Evolutionary conservation across 2,329 filamentous ascomycete species (phyloP).

Genomic region (Leptographium procerum): DNA sequence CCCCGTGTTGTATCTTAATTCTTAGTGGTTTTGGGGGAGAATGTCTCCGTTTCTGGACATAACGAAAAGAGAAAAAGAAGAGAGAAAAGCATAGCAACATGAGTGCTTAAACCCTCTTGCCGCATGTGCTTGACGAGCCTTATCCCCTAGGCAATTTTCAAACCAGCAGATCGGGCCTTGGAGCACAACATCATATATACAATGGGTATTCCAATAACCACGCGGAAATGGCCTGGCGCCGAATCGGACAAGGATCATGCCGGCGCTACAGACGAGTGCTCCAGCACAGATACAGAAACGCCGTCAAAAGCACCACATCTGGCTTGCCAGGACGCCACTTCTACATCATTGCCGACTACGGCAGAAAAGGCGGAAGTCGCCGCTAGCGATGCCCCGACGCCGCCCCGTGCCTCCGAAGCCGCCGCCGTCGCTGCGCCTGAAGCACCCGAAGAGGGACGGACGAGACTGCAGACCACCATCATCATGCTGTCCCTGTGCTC

Average conservation of each 20-base stretch:
- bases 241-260: too few relatives aligned
- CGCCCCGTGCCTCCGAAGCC: neutral
- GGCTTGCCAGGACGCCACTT: neutral
- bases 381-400: neutral
- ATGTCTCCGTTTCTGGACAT: neutral
- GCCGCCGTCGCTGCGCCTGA: neutral
- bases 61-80: neutral
- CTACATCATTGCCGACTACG: neutral
- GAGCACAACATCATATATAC: too few relatives aligned
- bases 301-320: neutral
- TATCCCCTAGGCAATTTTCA: neutral
- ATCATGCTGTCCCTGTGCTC: constrained; percentile 28
- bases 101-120: neutral
- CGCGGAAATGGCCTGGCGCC: neutral
- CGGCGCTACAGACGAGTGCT: neutral
- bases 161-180: neutral
- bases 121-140: neutral
- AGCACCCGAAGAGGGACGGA: constrained; percentile 18
- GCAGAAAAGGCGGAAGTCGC: neutral
- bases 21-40: too few relatives aligned
- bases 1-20: too few relatives aligned
- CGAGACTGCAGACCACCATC: constrained; percentile 19
- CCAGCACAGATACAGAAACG: neutral
- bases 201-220: neutral
- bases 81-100: neutral